A percentile compares a stretch with the other conserved stretches of the same genome.
Conservation (phyloP, 768 basidiomycete genomes). For the Lentinula aciculospora region DNA sequence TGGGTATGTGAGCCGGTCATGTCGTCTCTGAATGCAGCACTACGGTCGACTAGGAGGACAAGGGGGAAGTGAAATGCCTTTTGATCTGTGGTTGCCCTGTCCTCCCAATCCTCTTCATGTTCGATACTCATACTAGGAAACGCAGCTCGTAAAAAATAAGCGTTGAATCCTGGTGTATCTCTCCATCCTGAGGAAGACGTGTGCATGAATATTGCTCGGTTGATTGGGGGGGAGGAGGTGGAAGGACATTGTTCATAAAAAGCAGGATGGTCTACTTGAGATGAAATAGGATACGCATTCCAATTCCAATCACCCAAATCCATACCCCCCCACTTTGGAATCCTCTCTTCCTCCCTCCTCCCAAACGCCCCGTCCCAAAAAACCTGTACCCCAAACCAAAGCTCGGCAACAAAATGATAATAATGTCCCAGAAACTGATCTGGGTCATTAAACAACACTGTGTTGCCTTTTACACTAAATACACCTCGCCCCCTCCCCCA, state of each 20-base stretch:
- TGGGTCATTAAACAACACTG: slow-evolving; percentile 71
- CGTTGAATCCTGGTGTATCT: slow-evolving; percentile 74
- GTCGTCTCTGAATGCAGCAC: slow-evolving; percentile 65
- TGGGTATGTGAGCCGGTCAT: slow-evolving; percentile 62
- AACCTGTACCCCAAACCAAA: slow-evolving; percentile 70
- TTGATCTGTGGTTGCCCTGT: slow-evolving; percentile 34
- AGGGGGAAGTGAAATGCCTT: slow-evolving; percentile 66
- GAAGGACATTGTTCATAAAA: too few relatives aligned
- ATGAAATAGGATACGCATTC: slow-evolving; percentile 1
- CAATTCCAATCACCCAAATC: too few relatives aligned
- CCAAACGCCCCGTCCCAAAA: slow-evolving; percentile 58
- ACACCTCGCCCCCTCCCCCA: slow-evolving; percentile 31
- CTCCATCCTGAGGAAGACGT: slow-evolving; percentile 57
- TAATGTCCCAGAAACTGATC: slow-evolving; percentile 78
- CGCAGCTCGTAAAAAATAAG: slow-evolving; percentile 67
- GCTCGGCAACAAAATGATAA: slow-evolving; percentile 84
- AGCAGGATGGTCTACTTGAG: slow-evolving; percentile 14
- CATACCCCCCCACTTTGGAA: background rate
- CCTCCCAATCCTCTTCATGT: slow-evolving; percentile 63
- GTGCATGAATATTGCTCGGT: slow-evolving; percentile 70
- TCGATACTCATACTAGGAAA: slow-evolving; percentile 72
- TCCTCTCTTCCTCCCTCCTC: background rate
- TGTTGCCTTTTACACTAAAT: slow-evolving; percentile 66
- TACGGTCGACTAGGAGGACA: slow-evolving; percentile 67
- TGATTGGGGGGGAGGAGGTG: slow-evolving; percentile 57